A percentile compares a stretch with the other conserved stretches of the same genome.
Conservation (phyloP, 805 yeast species). For the Metschnikowia amazonensis region DNA sequence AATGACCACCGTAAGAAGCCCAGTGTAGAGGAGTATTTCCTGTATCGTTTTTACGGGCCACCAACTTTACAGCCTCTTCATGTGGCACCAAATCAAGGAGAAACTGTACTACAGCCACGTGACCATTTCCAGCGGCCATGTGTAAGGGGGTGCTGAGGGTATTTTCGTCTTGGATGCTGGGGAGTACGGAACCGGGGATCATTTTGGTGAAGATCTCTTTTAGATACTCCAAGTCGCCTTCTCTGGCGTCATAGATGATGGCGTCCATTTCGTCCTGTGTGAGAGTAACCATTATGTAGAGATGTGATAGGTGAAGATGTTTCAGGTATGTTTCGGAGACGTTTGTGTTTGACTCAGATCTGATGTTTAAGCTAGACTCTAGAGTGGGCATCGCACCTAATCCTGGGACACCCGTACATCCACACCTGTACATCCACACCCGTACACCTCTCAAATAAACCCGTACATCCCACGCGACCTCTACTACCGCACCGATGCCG, state of each 20-base stretch:
- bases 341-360: no score
- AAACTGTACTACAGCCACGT: constrained; percentile 60
- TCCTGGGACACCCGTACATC: neutral
- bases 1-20: constrained; percentile 89
- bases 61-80: constrained; percentile 38
- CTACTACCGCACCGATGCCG: neutral
- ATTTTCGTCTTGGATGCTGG: constrained; percentile 54
- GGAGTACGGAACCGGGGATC: constrained; percentile 39
- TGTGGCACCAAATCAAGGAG: constrained; percentile 48
- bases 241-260: constrained; percentile 78
- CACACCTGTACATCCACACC: neutral
- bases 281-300: constrained; percentile 22
- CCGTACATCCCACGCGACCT: neutral
- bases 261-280: constrained; percentile 79
- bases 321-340: no score
- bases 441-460: neutral
- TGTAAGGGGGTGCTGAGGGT: constrained; percentile 78
- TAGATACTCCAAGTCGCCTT: constrained; percentile 78
- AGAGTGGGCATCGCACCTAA: neutral
- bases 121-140: constrained; percentile 96
- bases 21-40: constrained; percentile 97
- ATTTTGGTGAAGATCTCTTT: constrained; percentile 61
- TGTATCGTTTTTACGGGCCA: constrained; percentile 52
- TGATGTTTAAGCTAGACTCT: no score
- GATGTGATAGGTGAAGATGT: constrained; percentile 2